Evolutionary conservation across 192 early-diverging fungal species (phyloP).

Genomic region (Backusella macrospora): DNA sequence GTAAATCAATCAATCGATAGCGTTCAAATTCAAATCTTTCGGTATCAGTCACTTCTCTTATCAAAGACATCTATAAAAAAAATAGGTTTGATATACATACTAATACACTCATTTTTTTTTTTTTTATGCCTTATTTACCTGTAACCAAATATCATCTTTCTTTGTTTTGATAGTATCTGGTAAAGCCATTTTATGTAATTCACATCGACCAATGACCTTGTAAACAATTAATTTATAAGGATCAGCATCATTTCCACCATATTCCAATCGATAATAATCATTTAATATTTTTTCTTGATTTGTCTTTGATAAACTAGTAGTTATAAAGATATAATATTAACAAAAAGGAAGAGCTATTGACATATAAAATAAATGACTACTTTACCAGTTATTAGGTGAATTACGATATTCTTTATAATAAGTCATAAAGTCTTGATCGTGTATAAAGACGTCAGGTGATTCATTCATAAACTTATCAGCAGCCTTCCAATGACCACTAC

Average conservation of each 20-base stretch:
- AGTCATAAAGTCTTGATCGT: slow-evolving; percentile 68
- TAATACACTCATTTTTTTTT: too few relatives aligned
- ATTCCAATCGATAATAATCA: slow-evolving; percentile 54
- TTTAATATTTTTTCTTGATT: slow-evolving; percentile 60
- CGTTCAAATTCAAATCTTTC: slow-evolving; percentile 58
- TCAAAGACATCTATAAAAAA: slow-evolving; percentile 59
- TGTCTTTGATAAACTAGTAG: slow-evolving; percentile 41
- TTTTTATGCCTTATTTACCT: too few relatives aligned
- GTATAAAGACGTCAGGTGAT: slow-evolving; percentile 57
- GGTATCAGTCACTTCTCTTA: slow-evolving; percentile 56
- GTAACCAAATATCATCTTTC: slow-evolving; percentile 95
- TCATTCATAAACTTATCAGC: slow-evolving; percentile 68
- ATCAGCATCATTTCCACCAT: slow-evolving; percentile 58
- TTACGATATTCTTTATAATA: slow-evolving; percentile 72
- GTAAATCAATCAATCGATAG: slow-evolving; percentile 71
- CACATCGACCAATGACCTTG: slow-evolving; percentile 90
- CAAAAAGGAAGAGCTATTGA: background rate
- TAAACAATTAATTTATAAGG: slow-evolving; percentile 92
- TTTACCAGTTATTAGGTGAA: slow-evolving; percentile 44
- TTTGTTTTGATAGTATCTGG: slow-evolving; percentile 72
- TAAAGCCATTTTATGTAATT: slow-evolving; percentile 67
- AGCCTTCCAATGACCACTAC: slow-evolving; percentile 71
- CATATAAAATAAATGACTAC: background rate
- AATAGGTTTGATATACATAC: background rate
- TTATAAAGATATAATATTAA: too few relatives aligned